Conservation (phyloP, 2,329 filamentous ascomycete species). For the Alternaria sp. region DNA sequence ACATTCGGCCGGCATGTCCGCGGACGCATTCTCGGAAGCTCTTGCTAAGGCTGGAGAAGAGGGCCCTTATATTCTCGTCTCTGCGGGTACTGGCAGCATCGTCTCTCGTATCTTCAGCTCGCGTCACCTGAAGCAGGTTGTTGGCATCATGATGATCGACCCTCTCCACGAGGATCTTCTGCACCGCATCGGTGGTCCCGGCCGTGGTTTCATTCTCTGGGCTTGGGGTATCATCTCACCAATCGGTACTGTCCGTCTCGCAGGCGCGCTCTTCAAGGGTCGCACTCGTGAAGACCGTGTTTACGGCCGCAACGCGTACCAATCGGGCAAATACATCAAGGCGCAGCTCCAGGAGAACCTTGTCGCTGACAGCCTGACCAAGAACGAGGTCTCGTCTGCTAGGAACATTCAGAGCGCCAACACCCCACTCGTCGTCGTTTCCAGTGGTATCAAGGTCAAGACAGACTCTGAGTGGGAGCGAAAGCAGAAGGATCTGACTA, state of each 20-base stretch:
- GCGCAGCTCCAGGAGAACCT: conserved; percentile 91
- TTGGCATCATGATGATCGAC: conserved; percentile 84
- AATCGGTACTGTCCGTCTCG: conserved; percentile 79
- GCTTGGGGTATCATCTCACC: conserved; percentile 83
- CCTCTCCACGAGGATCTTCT: conserved; percentile 88
- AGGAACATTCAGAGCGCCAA: conserved; percentile 78
- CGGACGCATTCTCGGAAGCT: conserved; percentile 86
- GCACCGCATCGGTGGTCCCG: conserved; percentile 67
- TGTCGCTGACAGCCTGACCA: conserved; percentile 82
- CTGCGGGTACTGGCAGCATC: conserved; percentile 84
- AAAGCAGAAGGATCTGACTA: conserved; percentile 84
- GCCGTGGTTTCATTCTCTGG: conserved; percentile 85
- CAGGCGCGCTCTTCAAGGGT: conserved; percentile 81
- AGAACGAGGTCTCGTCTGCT: conserved; percentile 79
- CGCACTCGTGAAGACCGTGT: conserved; percentile 83
- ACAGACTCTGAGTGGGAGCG: conserved; percentile 75
- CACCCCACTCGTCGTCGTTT: conserved; percentile 80
- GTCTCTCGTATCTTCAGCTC: conserved; percentile 92
- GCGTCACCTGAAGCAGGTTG: conserved; percentile 75
- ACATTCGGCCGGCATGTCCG: conserved; percentile 90
- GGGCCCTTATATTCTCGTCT: conserved; percentile 87
- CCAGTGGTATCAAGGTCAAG: conserved; percentile 75
- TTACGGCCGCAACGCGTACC: conserved; percentile 79
- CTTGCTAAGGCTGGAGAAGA: conserved; percentile 79
- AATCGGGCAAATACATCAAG: conserved; percentile 84